Evolutionary conservation across 225 moss, liverwort and hornwort species (phyloP).

Genomic region (Marchantia paleacea): DNA sequence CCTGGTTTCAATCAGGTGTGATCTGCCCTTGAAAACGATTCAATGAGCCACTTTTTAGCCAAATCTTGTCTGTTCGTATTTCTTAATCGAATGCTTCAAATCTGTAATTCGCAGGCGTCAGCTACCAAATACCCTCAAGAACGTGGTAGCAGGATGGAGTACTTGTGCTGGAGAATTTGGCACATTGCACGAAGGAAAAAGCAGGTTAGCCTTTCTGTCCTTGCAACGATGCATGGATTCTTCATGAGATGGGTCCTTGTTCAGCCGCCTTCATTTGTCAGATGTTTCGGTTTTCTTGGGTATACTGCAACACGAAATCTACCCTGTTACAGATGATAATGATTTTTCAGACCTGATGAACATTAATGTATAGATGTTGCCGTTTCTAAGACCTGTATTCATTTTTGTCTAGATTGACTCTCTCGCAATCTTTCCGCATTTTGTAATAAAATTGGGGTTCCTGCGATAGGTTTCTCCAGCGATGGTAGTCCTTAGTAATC

Average conservation of each 20-base stretch:
- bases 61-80: not conserved
- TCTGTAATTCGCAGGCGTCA: conserved; percentile 36
- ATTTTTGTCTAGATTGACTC: too few relatives aligned
- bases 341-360: not conserved
- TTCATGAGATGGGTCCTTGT: too few relatives aligned
- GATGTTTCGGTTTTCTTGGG: not conserved
- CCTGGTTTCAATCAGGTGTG: not conserved
- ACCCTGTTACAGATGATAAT: not conserved
- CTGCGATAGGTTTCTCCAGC: conserved; percentile 6
- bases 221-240: not conserved
- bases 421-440: not conserved
- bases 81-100: not conserved
- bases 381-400: not conserved
- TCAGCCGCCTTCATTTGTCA: too few relatives aligned
- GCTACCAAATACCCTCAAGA: conserved; percentile 53
- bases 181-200: conserved; percentile 60
- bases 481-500: not conserved
- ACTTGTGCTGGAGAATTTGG: conserved; percentile 70
- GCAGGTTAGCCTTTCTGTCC: conserved; percentile 30
- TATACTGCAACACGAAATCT: not conserved
- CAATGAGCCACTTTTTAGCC: not conserved
- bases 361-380: not conserved
- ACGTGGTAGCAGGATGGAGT: conserved; percentile 52
- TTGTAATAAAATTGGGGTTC: not conserved
- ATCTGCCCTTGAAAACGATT: not conserved